Evolutionary conservation across 2,329 filamentous ascomycete genomes (phyloP), one percentile per base, ranked within the genome.

Genomic region (Plectosphaerella plurivora): DNA sequence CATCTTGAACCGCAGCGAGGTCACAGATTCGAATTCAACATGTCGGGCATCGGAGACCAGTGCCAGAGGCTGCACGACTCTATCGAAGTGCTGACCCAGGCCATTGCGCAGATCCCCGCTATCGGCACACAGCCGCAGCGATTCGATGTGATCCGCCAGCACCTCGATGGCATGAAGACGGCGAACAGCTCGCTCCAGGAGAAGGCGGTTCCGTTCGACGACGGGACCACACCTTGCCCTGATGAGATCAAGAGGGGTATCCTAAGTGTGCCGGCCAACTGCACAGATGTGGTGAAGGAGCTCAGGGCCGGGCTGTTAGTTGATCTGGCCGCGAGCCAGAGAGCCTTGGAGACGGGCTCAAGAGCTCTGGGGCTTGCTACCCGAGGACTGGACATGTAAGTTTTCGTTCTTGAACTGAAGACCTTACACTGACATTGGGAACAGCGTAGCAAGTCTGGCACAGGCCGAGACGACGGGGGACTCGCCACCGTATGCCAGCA

Each of bases 401-500:
- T 42, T n/a, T 2, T 3, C 7, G 39, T 42, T 1, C 4, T 3
- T 15, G 25, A 15, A 12, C 8, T 1, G 5, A n/a, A 6, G 15
- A 12, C 12, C 24, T 9, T 14, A 11, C 15, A 28, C 41, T 39
- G 11, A 55, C 45, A 3, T 8, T n/a, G 4, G 3, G 7, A 14
- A 18, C 16, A 55, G 54, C 4, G 51, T 36, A 14, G 36, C 35
- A 5, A 24, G 39, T n/a, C 15, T 55, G 8, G 37, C 39, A 1
- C 11, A 42, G 18, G 55, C 55, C 3, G 55, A 55, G 15, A 15
- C 49, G 12, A 49, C 44, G 0, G 55, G 53, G 0, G 51, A 57
- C 5, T 55, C 55, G 4, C 53, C 55, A 8, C 55, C 55, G 2
- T 57, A 53, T 41, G 49, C 49, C 18, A 37, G 51, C 10, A 51